Evolutionary conservation across 768 basidiomycete species (phyloP), one percentile per base, ranked within the genome.

Genomic region (Lentinula sp.): DNA sequence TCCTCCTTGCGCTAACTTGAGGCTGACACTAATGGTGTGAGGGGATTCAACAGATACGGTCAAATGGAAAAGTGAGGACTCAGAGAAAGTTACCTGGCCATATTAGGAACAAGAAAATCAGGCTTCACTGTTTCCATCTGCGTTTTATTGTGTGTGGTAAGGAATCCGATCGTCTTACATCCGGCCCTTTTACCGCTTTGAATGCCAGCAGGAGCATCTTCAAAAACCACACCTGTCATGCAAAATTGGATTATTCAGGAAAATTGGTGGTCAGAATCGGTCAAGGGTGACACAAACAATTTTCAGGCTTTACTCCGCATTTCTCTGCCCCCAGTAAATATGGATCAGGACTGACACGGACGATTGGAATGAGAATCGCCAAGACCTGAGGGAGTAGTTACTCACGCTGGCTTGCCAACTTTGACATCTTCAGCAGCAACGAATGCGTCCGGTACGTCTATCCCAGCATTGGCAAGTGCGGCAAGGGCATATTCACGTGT

Each of bases 161-260:
- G 78, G 33, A 97, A 74, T 1, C 85, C 96, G 52, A 98, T 77
- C 0, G 92, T 93, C 69, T 82, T 90, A 71, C 90, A 88, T 13
- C 96, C 95, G 5, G 93, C 91, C 0, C 87, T 82, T 49, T 83
- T 77, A 10, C 94, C 94, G 62, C 93, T 90, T 43, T 76, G 77
- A 66, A 98, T 79, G 18, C 95, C 95, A 15, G 85, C 85, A 1
- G 94, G 94, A 2, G 95, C 92, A 74, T 98, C 96, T 70, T 96
- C 94, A 36, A 98, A 82, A 15, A 97, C 95, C 51, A 96, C 77
- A 66, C 88, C 90, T 87, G 57, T 4, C 42, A 57, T 54, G 50
- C 57, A 41, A 42, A 46, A 18, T 4, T 20, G 18, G 53, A 46
- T 23, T 13, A 39, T 41, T 53, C 12, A 23, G 16, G 33, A 28